Conservation (phyloP, 2,329 filamentous ascomycete species). For the Aplosporella prunicola region DNA sequence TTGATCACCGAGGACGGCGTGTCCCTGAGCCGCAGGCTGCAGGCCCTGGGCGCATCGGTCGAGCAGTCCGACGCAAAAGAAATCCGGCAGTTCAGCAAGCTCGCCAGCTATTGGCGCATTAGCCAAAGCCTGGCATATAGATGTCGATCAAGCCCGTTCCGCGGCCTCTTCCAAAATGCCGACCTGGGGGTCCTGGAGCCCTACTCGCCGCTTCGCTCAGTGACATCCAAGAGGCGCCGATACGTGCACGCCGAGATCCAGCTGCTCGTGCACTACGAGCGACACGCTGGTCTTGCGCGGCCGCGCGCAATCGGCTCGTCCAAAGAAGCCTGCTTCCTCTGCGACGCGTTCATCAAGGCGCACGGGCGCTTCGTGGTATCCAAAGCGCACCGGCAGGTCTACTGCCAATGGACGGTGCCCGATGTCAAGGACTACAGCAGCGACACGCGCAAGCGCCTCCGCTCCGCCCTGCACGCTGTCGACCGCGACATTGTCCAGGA, state of each 20-base stretch:
- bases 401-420: not conserved
- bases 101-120: not conserved
- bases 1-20: no score
- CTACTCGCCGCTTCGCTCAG: not conserved
- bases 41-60: no score
- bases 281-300: not conserved
- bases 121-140: not conserved
- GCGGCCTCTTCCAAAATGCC: not conserved
- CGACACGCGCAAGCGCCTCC: not conserved
- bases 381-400: not conserved
- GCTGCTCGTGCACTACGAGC: not conserved
- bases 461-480: not conserved
- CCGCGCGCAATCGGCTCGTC: not conserved
- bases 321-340: conserved; percentile 1
- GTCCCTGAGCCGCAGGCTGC: no score
- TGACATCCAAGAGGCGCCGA: not conserved
- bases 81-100: not conserved
- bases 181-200: not conserved
- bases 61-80: no score
- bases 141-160: not conserved
- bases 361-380: not conserved
- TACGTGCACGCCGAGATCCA: conserved; percentile 3
- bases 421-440: not conserved
- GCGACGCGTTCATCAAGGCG: conserved; percentile 1
- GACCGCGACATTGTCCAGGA: not conserved